A percentile compares a stretch with the other conserved stretches of the same genome.
Conservation (phyloP, 192 early-diverging fungal species). For the Entomortierella chlamydospora region DNA sequence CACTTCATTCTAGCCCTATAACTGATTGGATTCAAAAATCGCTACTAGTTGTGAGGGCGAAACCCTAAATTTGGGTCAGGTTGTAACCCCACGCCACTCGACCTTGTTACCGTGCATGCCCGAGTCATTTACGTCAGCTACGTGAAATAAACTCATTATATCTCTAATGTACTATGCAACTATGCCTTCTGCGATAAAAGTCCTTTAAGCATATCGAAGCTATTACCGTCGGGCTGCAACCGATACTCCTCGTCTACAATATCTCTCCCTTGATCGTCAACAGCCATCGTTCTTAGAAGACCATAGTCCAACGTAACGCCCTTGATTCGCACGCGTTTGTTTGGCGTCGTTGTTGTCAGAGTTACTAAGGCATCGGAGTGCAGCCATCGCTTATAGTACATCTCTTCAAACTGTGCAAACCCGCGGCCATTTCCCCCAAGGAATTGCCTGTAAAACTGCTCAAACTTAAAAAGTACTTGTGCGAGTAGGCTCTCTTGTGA, state of each 20-base stretch:
- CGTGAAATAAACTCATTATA: too few species aligned
- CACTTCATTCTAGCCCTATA: too few species aligned
- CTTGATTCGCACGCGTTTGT: slow-evolving; percentile 68
- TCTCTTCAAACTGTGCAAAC: slow-evolving; percentile 77
- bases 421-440: slow-evolving; percentile 61
- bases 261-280: slow-evolving; percentile 56
- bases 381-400: slow-evolving; percentile 91
- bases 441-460: slow-evolving; percentile 82
- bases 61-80: too few species aligned
- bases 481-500: slow-evolving; percentile 78
- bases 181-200: slow-evolving; percentile 81
- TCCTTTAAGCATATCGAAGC: slow-evolving; percentile 97
- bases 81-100: too few species aligned
- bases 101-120: too few species aligned
- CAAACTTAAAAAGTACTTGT: slow-evolving; percentile 76
- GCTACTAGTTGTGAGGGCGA: too few species aligned
- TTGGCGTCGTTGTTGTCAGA: slow-evolving; percentile 36
- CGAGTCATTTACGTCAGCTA: too few species aligned
- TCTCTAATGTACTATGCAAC: too few species aligned
- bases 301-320: slow-evolving; percentile 84
- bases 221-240: slow-evolving; percentile 97
- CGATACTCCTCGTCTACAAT: slow-evolving; percentile 63
- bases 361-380: slow-evolving; percentile 69
- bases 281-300: slow-evolving; percentile 75
- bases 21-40: too few species aligned